Evolutionary conservation across 257 asterid genomes (phyloP), one percentile per base, ranked within the genome.

Genomic region (Nicotiana attenuata): DNA sequence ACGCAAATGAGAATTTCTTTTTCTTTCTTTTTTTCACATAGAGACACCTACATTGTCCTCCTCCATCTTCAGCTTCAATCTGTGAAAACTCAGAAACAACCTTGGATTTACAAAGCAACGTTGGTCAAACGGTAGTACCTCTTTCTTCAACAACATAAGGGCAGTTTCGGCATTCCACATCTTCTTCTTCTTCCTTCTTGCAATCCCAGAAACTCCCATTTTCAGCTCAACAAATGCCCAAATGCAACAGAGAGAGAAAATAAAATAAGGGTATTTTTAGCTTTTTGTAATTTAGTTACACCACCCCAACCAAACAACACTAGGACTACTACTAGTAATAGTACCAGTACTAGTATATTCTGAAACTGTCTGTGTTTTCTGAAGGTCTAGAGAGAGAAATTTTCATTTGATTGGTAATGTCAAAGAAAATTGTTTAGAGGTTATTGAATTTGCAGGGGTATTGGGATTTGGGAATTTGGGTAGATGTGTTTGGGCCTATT

Each of bases 81-180:
- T 69, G 79, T 81, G 80, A 87, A 83, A 89, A n/a, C 88, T 89
- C 91, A 81, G 52, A 76, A 86, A 88, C 57, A 81, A 82, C 90
- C 87, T 85, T 77, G 86, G 90, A 82, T 84, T 88, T 65, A 88
- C 84, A 86, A 75, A 79, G 82, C 86, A 77, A 56, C 81, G 65
- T 57, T n/a, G 64, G 83, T 29, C 85, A 68, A 87, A 84, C 24
- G 85, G 55, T 81, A 71, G 87, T 45, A 41, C 60, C 89, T 83
- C 92, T 57, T 84, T 85, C 85, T 78, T 20, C 87, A 45, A 45
- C 13, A 78, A 45, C 55, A 77, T 80, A 85, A 83, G 89, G 92
- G 86, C 84, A 87, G 78, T 76, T 35, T 83, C 82, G 88, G 73
- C 91, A 65, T 83, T 87, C 85, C 91, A 66, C 87, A 38, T 80